These are phyloP conservation scores for Mallotus repandus DNA, from an alignment of 441 rosid genomes.

Conservation along the genomic window DNA sequence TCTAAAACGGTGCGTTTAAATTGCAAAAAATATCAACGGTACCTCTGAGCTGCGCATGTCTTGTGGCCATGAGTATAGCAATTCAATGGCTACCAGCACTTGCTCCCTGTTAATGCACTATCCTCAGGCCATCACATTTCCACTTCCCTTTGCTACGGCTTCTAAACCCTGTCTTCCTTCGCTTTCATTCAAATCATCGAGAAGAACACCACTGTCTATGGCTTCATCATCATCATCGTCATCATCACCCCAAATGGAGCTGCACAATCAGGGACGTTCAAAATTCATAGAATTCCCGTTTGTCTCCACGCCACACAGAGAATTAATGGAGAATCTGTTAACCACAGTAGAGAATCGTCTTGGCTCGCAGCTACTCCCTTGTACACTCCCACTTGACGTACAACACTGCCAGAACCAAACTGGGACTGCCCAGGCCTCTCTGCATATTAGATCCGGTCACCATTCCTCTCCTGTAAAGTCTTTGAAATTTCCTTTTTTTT, in stretches of 20 bases:
- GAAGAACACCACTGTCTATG: constrained; percentile 21
- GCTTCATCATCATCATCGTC: constrained; percentile 14
- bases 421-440: constrained; percentile 57
- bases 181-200: constrained; percentile 19
- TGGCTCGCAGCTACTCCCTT: constrained; percentile 49
- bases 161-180: background rate
- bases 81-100: too few relatives aligned
- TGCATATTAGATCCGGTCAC: constrained; percentile 56
- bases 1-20: too few relatives aligned
- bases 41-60: too few relatives aligned
- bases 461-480: constrained; percentile 49
- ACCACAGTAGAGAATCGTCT: constrained; percentile 64
- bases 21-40: too few relatives aligned
- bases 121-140: background rate
- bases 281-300: constrained; percentile 64
- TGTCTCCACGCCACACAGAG: constrained; percentile 47
- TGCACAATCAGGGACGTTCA: constrained; percentile 30
- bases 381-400: constrained; percentile 58
- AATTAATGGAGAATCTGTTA: constrained; percentile 58
- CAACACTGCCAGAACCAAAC: constrained; percentile 47
- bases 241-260: constrained; percentile 36
- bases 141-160: background rate
- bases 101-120: too few relatives aligned
- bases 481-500: background rate
- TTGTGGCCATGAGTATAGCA: too few relatives aligned